phyloP scores from a whole-genome alignment of 2,329 filamentous ascomycete species.

The Nemania bipapillata region DNA sequence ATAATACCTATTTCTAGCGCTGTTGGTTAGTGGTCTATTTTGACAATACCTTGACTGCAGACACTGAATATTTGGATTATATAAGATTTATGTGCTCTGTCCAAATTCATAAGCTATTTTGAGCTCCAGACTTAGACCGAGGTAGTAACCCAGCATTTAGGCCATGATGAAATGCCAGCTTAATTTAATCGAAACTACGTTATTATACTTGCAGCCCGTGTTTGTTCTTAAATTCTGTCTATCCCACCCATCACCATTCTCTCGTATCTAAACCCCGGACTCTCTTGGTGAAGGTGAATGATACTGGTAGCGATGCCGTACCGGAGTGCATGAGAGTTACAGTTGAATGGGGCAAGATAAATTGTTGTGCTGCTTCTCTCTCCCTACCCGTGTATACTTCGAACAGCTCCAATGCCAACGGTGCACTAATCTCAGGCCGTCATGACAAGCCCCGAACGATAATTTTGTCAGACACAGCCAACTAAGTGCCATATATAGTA shows the following conservation, averaged over 20 bases:
- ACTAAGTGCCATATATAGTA: background rate
- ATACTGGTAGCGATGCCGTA: background rate
- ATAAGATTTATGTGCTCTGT: too few species aligned
- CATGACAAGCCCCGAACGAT: conserved; percentile 14
- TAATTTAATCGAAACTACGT: background rate
- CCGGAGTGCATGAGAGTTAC: background rate
- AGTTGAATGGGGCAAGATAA: background rate
- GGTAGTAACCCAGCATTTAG: background rate
- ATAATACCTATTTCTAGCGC: too few species aligned
- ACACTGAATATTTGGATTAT: too few species aligned
- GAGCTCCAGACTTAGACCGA: background rate
- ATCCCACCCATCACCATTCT: background rate
- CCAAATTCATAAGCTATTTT: too few species aligned
- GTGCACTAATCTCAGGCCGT: conserved; percentile 21
- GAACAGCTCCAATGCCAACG: conserved; percentile 24
- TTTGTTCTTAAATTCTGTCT: conserved; percentile 5
- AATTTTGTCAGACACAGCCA: conserved; percentile 18
- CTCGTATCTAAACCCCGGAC: background rate
- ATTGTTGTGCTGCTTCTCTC: conserved; percentile 4
- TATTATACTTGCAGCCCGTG: background rate
- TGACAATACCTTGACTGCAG: too few species aligned
- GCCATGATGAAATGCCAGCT: background rate
- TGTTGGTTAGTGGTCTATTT: too few species aligned
- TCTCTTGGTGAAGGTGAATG: background rate
- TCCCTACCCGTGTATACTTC: conserved; percentile 16